phyloP scores from a whole-genome alignment of 164 flowering plant species.

The Dillenia turbinata region DNA sequence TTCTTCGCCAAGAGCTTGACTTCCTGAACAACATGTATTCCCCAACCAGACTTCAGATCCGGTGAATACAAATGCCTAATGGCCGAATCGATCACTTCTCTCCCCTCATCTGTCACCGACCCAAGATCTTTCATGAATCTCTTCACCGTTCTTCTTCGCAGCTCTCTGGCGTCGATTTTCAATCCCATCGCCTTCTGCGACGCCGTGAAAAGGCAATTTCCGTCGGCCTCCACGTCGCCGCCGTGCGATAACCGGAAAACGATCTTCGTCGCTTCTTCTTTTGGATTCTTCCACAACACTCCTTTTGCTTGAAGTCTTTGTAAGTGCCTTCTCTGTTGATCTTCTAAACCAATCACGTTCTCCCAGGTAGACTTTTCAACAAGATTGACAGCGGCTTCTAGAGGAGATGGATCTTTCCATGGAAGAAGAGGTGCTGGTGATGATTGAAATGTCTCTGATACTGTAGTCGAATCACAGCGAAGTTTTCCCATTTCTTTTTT shows the following conservation, averaged over 20 bases:
- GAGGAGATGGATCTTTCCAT: constrained; percentile 29
- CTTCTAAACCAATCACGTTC: constrained; percentile 68
- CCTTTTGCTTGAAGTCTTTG: constrained; percentile 52
- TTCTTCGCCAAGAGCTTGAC: constrained; percentile 80
- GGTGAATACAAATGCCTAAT: constrained; percentile 78
- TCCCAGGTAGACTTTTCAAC: constrained; percentile 39
- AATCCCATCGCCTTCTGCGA: constrained; percentile 47
- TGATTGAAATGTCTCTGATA: constrained; percentile 26
- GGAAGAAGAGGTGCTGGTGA: constrained; percentile 20
- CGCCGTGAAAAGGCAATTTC: constrained; percentile 93
- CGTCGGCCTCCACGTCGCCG: constrained; percentile 90
- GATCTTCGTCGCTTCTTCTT: constrained; percentile 25
- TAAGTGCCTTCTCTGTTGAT: constrained; percentile 59
- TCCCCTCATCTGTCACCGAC: constrained; percentile 34
- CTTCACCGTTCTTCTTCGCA: constrained; percentile 66
- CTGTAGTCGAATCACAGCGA: constrained; percentile 49
- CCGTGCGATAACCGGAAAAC: constrained; percentile 76
- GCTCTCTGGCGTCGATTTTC: constrained; percentile 53
- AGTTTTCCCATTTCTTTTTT: constrained; percentile 48
- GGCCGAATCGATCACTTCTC: constrained; percentile 32
- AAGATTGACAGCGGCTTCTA: constrained; percentile 12
- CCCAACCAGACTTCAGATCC: constrained; percentile 90
- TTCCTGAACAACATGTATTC: constrained; percentile 89
- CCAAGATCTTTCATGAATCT: constrained; percentile 71
- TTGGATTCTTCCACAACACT: constrained; percentile 76